Evolutionary conservation across 345 rosid species (phyloP), one percentile per base, ranked within the genome.

Genomic region (Citropsis articulata): DNA sequence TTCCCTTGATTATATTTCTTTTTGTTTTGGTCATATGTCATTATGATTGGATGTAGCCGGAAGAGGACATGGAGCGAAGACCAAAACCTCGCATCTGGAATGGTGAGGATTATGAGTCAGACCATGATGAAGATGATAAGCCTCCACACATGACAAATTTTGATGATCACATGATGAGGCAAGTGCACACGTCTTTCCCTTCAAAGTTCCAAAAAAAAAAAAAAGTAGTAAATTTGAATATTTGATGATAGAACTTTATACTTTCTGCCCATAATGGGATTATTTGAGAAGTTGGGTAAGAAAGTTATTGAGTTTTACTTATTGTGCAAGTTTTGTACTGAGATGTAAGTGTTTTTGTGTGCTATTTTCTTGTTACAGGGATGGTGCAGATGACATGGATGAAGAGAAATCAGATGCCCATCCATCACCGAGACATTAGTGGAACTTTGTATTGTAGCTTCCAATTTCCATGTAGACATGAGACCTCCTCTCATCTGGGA

Each of bases 21-120:
- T 55, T 36, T 12, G 62, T 63, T 55, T 72, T 73, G 12, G 56
- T 69, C 68, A 79, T 57, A 33, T 61, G 74, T 69, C 69, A 25
- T 22, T 64, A 30, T 63, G 30, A 45, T 70, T 82, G 59, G 68
- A 69, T 81, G 77, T 77, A 91, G 95, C 83, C 83, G 8, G 95
- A 91, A 84, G 93, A 85, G 82, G 85, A 87, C 59, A 83, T 88
- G 88, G 93, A 91, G 80, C 77, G 68, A 80, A 87, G 90, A 78
- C 91, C 91, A 71, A 90, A 91, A 69, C 98, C 83, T 78, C 97
- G 98, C 69, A 92, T 96, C 77, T 96, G 98, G 98, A 87, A 84
- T 85, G 88, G 93, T 77, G 93, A 88, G 22, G 88, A 78, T 78
- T 86, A 90, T 82, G 95, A 87, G 55, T 94, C 98, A 7, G 99